Evolutionary conservation across 805 yeast species (phyloP).

Genomic region (Barnettozyma siamensis): DNA sequence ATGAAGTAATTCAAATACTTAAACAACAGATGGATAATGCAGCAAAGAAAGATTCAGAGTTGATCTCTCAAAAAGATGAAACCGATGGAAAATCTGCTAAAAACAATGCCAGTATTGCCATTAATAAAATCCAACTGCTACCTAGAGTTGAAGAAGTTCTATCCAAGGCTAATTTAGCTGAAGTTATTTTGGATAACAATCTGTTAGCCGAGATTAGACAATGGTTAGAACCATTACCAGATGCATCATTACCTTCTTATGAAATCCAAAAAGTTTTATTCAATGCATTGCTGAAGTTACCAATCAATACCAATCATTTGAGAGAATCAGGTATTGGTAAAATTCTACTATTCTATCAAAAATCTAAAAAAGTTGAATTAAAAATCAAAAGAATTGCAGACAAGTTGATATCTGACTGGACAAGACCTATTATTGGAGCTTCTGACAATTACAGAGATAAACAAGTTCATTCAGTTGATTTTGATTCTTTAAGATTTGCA

Average conservation of each 20-base stretch:
- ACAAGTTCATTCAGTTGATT: conserved; percentile 60
- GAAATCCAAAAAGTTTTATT: conserved; percentile 90
- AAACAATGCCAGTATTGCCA: conserved; percentile 35
- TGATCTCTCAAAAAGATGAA: conserved; percentile 26
- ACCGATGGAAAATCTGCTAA: conserved; percentile 28
- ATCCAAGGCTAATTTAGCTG: conserved; percentile 79
- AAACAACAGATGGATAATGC: conserved; percentile 88
- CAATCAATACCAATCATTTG: conserved; percentile 92
- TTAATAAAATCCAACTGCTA: conserved; percentile 66
- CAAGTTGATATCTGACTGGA: conserved; percentile 92
- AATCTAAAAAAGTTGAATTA: conserved; percentile 84
- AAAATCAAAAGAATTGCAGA: conserved; percentile 84
- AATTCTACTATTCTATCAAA: conserved; percentile 87
- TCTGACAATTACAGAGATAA: conserved; percentile 92
- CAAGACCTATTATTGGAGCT: conserved; percentile 94
- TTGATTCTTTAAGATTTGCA: conserved; percentile 39
- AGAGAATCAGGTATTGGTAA: conserved; percentile 94
- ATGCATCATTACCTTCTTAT: conserved; percentile 95
- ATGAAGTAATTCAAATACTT: conserved; percentile 75
- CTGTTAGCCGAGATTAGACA: conserved; percentile 86
- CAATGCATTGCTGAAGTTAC: conserved; percentile 65
- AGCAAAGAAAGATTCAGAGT: conserved; percentile 67
- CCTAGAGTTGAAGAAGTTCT: conserved; percentile 73
- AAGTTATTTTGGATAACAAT: conserved; percentile 90
- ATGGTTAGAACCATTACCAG: conserved; percentile 98